phyloP scores from a whole-genome alignment of 768 basidiomycete genomes.

The Brasilioporus rufonigricans region DNA sequence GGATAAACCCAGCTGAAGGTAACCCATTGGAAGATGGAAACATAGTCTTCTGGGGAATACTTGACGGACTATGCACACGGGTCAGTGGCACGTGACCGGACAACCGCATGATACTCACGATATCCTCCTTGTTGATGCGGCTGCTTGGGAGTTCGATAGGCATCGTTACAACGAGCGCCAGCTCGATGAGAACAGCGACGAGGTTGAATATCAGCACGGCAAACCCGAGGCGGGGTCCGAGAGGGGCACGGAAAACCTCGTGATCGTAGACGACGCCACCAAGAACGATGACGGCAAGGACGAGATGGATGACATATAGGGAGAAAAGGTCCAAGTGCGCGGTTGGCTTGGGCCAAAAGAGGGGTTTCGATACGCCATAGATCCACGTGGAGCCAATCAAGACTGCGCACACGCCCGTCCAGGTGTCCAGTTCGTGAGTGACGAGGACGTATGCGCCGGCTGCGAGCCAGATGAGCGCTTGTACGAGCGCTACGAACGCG shows the following conservation, averaged over 20 bases:
- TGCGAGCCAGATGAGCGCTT: slow-evolving; percentile 59
- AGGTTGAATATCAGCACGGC: slow-evolving; percentile 41
- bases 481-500: slow-evolving; percentile 51
- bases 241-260: slow-evolving; percentile 39
- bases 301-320: slow-evolving; percentile 51
- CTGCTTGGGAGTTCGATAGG: slow-evolving; percentile 64
- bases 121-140: slow-evolving; percentile 49
- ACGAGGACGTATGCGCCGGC: slow-evolving; percentile 51
- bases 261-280: slow-evolving; percentile 56
- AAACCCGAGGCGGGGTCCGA: slow-evolving; percentile 34
- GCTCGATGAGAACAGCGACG: slow-evolving; percentile 38
- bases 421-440: slow-evolving; percentile 34
- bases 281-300: slow-evolving; percentile 45
- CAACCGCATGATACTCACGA: slow-evolving; percentile 44
- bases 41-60: slow-evolving; percentile 67
- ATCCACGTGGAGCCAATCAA: slow-evolving; percentile 60
- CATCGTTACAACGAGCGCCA: slow-evolving; percentile 55
- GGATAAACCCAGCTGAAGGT: slow-evolving; percentile 74
- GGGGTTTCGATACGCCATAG: slow-evolving; percentile 58
- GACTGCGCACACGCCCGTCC: slow-evolving; percentile 41
- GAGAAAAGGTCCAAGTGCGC: slow-evolving; percentile 62
- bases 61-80: slow-evolving; percentile 23
- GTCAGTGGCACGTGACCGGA: not conserved
- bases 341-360: slow-evolving; percentile 52
- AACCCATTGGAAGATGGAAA: slow-evolving; percentile 66